A percentile compares a stretch with the other conserved stretches of the same genome.
Conservation (phyloP, 1,284 basidiomycete species). For the Pholiota adiposa region DNA sequence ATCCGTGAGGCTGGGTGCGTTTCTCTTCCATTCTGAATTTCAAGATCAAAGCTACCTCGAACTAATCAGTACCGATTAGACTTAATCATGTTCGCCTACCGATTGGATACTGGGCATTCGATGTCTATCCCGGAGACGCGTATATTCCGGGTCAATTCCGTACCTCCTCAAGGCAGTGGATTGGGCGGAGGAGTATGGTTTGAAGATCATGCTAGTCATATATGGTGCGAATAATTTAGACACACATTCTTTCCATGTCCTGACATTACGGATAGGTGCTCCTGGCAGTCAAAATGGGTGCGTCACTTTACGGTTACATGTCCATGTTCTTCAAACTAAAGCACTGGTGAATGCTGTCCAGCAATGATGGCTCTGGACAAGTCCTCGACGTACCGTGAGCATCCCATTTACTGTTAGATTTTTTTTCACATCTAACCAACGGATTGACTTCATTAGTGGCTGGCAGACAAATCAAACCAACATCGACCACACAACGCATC, state of each 20-base stretch:
- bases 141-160: slow-evolving; percentile 82
- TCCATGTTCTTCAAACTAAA: too few species aligned
- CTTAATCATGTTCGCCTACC: slow-evolving; percentile 88
- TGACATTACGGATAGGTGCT: too few species aligned
- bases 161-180: slow-evolving; percentile 72
- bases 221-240: slow-evolving; percentile 58
- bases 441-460: slow-evolving; percentile 32
- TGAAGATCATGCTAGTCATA: slow-evolving; percentile 84
- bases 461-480: slow-evolving; percentile 76
- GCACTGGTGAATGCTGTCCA: too few species aligned
- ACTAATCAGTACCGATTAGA: slow-evolving; percentile 35
- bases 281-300: slow-evolving; percentile 83
- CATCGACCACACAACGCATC: slow-evolving; percentile 67
- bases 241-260: too few species aligned
- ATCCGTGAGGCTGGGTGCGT: slow-evolving; percentile 74
- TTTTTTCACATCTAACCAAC: neutral
- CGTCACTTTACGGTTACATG: too few species aligned
- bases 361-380: too few species aligned
- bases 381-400: too few species aligned
- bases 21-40: neutral
- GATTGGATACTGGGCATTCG: slow-evolving; percentile 92
- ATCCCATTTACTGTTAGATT: neutral
- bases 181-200: slow-evolving; percentile 77
- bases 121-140: slow-evolving; percentile 78
- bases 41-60: neutral